Percentiles rank a stretch among this genome's conserved stretches.
Conservation (phyloP, 78 protist genomes). For the Dictyostelium discoideum region DNA sequence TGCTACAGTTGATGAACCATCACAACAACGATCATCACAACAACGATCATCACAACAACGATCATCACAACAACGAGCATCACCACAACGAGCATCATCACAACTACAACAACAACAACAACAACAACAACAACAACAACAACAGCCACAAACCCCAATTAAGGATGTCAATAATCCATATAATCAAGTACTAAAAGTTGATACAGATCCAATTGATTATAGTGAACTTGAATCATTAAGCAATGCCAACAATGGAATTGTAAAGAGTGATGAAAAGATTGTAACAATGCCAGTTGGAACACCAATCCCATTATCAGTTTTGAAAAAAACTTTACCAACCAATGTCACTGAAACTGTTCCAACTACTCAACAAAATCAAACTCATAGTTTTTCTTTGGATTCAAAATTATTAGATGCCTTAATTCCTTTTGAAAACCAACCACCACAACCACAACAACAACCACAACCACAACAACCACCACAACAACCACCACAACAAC, state of each 20-base stretch:
- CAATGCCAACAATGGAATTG: background rate
- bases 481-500: background rate
- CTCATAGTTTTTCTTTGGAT: slow-evolving; percentile 4
- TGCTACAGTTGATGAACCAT: background rate
- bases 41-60: background rate
- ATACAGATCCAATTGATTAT: background rate
- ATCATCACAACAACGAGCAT: background rate
- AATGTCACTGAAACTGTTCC: background rate
- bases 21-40: background rate
- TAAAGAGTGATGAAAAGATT: slow-evolving; percentile 29
- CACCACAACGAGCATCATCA: background rate
- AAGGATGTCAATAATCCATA: background rate
- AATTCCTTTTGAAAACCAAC: slow-evolving; percentile 5
- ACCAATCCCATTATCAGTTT: slow-evolving; percentile 50
- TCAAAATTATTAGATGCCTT: slow-evolving; percentile 55
- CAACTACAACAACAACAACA: background rate
- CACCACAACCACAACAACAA: background rate
- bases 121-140: background rate
- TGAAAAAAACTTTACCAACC: background rate
- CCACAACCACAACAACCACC: background rate
- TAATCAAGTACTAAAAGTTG: background rate
- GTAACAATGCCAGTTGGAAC: slow-evolving; percentile 81
- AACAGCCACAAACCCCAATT: background rate
- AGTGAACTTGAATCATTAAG: background rate
- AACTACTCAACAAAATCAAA: background rate